phyloP scores from a whole-genome alignment of 768 basidiomycete genomes.

The Podaxis sp. region DNA sequence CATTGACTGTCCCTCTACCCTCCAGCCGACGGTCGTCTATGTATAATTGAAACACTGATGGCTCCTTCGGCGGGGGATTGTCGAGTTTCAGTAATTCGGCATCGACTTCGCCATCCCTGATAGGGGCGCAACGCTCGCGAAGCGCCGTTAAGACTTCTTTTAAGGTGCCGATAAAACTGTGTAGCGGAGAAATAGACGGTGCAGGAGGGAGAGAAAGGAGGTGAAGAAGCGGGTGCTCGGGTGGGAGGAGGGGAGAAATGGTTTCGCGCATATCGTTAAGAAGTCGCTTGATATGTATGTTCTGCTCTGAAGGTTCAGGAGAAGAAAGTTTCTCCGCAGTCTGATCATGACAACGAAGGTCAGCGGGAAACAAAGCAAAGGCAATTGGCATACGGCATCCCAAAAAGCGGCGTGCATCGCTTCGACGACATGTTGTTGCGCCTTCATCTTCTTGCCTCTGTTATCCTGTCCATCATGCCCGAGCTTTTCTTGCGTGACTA shows the following conservation, averaged over 20 bases:
- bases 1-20: background rate
- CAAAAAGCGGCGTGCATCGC: constrained; percentile 68
- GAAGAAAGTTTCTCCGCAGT: constrained; percentile 52
- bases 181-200: constrained; percentile 65
- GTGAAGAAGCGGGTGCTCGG: constrained; percentile 42
- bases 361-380: background rate
- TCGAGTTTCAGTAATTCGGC: constrained; percentile 24
- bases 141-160: constrained; percentile 49
- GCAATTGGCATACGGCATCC: constrained; percentile 51
- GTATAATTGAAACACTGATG: background rate
- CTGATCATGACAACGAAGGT: constrained; percentile 27
- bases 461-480: constrained; percentile 23
- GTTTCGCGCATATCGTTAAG: constrained; percentile 49
- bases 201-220: constrained; percentile 55
- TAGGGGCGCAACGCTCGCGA: constrained; percentile 62
- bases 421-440: constrained; percentile 35
- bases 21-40: background rate
- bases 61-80: background rate
- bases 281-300: constrained; percentile 52
- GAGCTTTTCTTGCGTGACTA: constrained; percentile 30
- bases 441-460: constrained; percentile 10
- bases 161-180: constrained; percentile 49
- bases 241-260: constrained; percentile 56
- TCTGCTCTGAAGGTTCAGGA: constrained; percentile 52
- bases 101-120: constrained; percentile 54